A percentile compares a stretch with the other conserved stretches of the same genome.
phyloP scores from a whole-genome alignment of 140 eudicot species.

The Stevia rebaudiana region DNA sequence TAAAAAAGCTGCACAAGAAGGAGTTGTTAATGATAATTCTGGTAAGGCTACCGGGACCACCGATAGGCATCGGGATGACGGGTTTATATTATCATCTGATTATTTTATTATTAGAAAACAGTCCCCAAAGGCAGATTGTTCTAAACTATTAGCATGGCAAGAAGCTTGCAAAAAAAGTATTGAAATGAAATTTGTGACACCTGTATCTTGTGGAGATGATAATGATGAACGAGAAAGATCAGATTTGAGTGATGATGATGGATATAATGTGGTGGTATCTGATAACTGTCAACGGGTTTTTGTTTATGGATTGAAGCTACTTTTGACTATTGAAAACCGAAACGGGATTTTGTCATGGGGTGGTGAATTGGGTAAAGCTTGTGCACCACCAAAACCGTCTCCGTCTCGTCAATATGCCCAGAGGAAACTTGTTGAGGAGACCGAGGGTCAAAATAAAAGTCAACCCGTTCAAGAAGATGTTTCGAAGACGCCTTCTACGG shows the following conservation, averaged over 20 bases:
- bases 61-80: conserved; percentile 67
- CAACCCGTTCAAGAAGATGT: conserved; percentile 42
- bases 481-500: conserved; percentile 27
- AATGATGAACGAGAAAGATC: conserved; percentile 70
- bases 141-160: conserved; percentile 80
- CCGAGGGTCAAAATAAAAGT: conserved; percentile 30
- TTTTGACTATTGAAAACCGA: conserved; percentile 81
- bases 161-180: conserved; percentile 81
- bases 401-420: conserved; percentile 90
- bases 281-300: conserved; percentile 76
- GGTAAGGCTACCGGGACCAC: conserved; percentile 24
- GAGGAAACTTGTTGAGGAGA: conserved; percentile 70
- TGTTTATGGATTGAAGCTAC: conserved; percentile 82
- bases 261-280: conserved; percentile 75
- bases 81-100: conserved; percentile 82
- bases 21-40: conserved; percentile 30
- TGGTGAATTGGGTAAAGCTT: conserved; percentile 77
- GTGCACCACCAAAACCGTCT: conserved; percentile 78
- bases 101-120: conserved; percentile 82
- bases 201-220: conserved; percentile 63
- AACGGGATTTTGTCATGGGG: conserved; percentile 90
- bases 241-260: conserved; percentile 93
- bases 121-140: conserved; percentile 82
- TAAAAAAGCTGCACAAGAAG: conserved; percentile 56
- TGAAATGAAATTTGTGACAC: conserved; percentile 64